Conservation (phyloP, 2,329 filamentous ascomycete species). For the Cercospora nicotianae region DNA sequence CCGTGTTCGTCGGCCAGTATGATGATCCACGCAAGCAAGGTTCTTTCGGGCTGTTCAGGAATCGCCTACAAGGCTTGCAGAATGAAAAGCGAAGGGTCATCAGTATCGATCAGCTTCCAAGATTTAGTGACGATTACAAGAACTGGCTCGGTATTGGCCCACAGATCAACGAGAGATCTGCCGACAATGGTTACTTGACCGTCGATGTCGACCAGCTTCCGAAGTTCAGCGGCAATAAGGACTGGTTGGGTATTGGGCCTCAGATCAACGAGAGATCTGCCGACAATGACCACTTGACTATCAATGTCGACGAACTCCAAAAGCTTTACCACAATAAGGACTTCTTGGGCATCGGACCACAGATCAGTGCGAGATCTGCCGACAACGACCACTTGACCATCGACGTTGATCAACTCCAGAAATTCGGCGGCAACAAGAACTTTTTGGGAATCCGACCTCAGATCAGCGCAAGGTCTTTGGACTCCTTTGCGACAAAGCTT, state of each 20-base stretch:
- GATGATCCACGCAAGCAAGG: background rate
- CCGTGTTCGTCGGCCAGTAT: background rate
- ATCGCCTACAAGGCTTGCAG: background rate
- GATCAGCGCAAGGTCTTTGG: too few relatives aligned
- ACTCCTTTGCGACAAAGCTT: too few relatives aligned
- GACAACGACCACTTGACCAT: too few relatives aligned
- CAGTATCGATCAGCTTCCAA: background rate
- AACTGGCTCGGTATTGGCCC: background rate
- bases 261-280: background rate
- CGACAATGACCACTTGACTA: background rate
- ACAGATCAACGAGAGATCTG: background rate
- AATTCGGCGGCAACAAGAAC: too few relatives aligned
- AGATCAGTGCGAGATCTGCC: background rate
- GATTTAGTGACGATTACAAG: background rate
- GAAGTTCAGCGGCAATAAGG: background rate
- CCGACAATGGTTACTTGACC: background rate
- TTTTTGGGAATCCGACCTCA: too few relatives aligned
- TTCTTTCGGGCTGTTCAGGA: background rate
- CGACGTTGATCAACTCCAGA: too few relatives aligned
- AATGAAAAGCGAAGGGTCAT: background rate
- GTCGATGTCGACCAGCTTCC: background rate
- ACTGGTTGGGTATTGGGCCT: background rate
- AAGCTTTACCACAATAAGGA: background rate
- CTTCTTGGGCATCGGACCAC: background rate
- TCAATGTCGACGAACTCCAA: background rate